Evolutionary conservation across 768 basidiomycete genomes (phyloP), one percentile per base, ranked within the genome.

Genomic region (Amylocystis lapponica): DNA sequence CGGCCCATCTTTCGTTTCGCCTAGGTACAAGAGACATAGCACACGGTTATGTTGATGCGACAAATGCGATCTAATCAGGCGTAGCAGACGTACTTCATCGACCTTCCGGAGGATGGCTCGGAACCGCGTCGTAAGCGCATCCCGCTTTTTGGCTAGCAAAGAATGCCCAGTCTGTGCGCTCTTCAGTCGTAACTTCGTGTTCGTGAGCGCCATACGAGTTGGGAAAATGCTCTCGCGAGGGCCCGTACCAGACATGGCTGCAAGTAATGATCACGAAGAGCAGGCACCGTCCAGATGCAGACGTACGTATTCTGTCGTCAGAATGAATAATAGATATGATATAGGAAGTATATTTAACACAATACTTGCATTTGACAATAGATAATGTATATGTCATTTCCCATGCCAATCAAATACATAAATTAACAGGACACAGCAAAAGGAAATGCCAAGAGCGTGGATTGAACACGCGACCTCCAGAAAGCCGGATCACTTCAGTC

Each of bases 1-100:
- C 89, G 77, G 23, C 96, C 96, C 96, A 98, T 99, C 70, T 97
- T 94, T 46, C 93, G 80, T 65, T 99, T 99, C 9, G 96, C 95
- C 94, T 98, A 45, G 16, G 21, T n/a, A n/a, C n/a, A n/a, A n/a
- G n/a, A 20, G 32, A 4, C 6, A 13, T 29, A 27, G 5, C 20
- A 23, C 3, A 45, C 22, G 14, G 23, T 22, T 22, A 41, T 41
- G 13, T 32, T 27, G 10, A 7, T 21, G 1, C 33, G 31, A 25
- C 16, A 36, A 13, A 38, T 38, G 30, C 35, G 10, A 45, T 5
- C 39, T 11, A 19, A 26, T 25, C n/a, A 40, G 19, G 29, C 26
- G 9, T n/a, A 27, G 13, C 14, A 16, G 47, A 67, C 71, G 51
- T 52, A 93, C 94, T 74, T 99, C 96, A 59, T 97, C 94, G n/a